phyloP scores from a whole-genome alignment of 2,329 filamentous ascomycete genomes.

The Huntiella savannae region DNA sequence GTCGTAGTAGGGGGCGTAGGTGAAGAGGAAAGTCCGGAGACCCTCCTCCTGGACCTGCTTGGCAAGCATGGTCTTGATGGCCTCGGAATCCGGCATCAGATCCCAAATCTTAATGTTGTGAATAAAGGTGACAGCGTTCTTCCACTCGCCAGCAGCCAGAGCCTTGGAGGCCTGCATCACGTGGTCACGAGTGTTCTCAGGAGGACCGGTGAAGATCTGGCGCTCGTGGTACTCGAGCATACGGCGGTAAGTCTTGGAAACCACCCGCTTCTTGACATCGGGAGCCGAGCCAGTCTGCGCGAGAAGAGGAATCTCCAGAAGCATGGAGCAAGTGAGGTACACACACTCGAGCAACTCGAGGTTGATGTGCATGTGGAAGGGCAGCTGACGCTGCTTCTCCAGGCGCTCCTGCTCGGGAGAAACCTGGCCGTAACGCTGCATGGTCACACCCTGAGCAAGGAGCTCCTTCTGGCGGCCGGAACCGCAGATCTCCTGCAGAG shows the following conservation, averaged over 20 bases:
- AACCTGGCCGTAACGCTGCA: slow-evolving; percentile 90
- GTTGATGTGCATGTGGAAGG: slow-evolving; percentile 99
- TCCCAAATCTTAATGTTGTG: slow-evolving; percentile 99
- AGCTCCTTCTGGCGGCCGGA: slow-evolving; percentile 96
- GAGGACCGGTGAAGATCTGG: slow-evolving; percentile 95
- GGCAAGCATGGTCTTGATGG: slow-evolving; percentile 93
- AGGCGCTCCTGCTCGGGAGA: slow-evolving; percentile 94
- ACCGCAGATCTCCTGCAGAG: slow-evolving; percentile 92
- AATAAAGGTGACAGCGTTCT: slow-evolving; percentile 84
- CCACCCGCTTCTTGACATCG: slow-evolving; percentile 90
- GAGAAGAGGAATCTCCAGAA: slow-evolving; percentile 90
- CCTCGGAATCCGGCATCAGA: slow-evolving; percentile 75
- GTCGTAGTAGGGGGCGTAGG: slow-evolving; percentile 97
- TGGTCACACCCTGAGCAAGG: slow-evolving; percentile 92
- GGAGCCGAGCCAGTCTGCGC: slow-evolving; percentile 93
- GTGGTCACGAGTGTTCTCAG: slow-evolving; percentile 96
- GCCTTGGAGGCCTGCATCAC: slow-evolving; percentile 99
- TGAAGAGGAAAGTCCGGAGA: slow-evolving; percentile 95
- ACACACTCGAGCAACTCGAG: slow-evolving; percentile 94
- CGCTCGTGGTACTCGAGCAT: slow-evolving; percentile 99
- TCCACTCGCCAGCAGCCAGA: slow-evolving; percentile 92
- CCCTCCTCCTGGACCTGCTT: slow-evolving; percentile 98
- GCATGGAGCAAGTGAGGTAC: slow-evolving; percentile 97
- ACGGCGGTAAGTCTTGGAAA: slow-evolving; percentile 97
- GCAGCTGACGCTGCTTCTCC: slow-evolving; percentile 90